Conservation (phyloP, 139 green algal species). For the Klebsormidium nitens region DNA sequence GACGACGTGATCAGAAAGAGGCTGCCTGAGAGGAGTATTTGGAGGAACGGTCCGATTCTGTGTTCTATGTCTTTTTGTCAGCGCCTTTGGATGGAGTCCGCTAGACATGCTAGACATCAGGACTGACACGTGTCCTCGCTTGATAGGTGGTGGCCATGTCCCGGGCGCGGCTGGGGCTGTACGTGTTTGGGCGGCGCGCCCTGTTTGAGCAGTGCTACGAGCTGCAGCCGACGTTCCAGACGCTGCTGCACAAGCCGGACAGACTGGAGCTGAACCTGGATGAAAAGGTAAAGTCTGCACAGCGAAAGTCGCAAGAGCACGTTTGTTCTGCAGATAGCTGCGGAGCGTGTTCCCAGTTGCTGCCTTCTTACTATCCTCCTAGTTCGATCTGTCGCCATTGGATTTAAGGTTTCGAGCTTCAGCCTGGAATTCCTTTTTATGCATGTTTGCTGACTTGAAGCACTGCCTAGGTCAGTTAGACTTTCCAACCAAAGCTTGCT, state of each 20-base stretch:
- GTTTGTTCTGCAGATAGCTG: too few species aligned
- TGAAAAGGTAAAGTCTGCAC: neutral
- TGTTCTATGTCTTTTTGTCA: too few species aligned
- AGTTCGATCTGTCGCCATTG: neutral
- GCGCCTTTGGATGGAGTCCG: too few species aligned
- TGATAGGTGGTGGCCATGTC: constrained; percentile 82
- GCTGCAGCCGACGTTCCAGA: constrained; percentile 77
- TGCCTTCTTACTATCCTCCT: neutral
- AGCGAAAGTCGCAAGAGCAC: neutral
- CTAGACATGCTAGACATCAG: too few species aligned
- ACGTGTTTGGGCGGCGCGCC: constrained; percentile 76
- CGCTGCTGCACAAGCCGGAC: constrained; percentile 68
- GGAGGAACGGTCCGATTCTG: too few species aligned
- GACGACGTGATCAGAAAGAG: too few species aligned
- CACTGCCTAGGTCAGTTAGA: neutral
- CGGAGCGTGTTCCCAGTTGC: too few species aligned
- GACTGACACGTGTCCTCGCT: too few species aligned
- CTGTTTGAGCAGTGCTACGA: constrained; percentile 93
- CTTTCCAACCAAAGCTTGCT: too few species aligned
- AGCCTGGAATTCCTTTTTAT: neutral
- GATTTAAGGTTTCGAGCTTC: neutral
- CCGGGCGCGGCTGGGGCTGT: constrained; percentile 86
- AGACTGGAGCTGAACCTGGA: constrained; percentile 59
- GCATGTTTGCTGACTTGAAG: neutral
- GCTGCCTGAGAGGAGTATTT: too few species aligned